Conservation (phyloP, 2,329 filamentous ascomycete genomes). For the Biscogniauxia sp. region DNA sequence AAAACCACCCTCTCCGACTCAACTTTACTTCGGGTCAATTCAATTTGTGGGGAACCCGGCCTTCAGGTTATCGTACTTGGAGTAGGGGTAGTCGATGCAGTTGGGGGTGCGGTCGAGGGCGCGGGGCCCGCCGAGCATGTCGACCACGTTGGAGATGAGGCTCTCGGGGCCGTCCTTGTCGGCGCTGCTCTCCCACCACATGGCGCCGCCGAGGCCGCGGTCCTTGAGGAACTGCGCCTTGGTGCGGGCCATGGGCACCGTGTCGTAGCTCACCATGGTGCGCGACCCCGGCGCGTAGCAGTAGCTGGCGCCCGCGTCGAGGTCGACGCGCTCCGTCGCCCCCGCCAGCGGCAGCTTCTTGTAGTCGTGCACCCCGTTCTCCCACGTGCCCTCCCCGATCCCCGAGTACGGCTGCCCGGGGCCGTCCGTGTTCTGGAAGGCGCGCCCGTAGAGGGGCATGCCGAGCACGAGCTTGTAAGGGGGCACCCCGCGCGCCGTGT, state of each 20-base stretch:
- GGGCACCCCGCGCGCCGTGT: constrained; percentile 60
- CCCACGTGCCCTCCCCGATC: constrained; percentile 78
- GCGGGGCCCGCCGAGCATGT: constrained; percentile 52
- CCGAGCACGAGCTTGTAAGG: constrained; percentile 78
- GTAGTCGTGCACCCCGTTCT: constrained; percentile 83
- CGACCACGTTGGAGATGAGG: constrained; percentile 65
- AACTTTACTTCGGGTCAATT: background rate
- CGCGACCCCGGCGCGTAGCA: constrained; percentile 65
- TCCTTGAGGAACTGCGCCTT: constrained; percentile 73
- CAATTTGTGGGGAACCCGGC: constrained; percentile 52
- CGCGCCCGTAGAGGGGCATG: constrained; percentile 88
- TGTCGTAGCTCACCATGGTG: constrained; percentile 79
- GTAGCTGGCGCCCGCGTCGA: constrained; percentile 67
- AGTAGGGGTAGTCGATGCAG: constrained; percentile 60
- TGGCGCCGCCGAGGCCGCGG: constrained; percentile 74
- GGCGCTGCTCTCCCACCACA: constrained; percentile 94
- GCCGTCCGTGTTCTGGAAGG: constrained; percentile 77
- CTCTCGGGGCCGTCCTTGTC: constrained; percentile 67
- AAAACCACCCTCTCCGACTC: background rate
- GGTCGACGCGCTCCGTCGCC: constrained; percentile 63
- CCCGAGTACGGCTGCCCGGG: constrained; percentile 68
- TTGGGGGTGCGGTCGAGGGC: constrained; percentile 55
- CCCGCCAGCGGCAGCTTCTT: constrained; percentile 75
- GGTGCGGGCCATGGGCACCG: constrained; percentile 58
- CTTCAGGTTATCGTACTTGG: constrained; percentile 69